phyloP scores from a whole-genome alignment of 495 filamentous ascomycete genomes.

The Glarea lozoyensis region DNA sequence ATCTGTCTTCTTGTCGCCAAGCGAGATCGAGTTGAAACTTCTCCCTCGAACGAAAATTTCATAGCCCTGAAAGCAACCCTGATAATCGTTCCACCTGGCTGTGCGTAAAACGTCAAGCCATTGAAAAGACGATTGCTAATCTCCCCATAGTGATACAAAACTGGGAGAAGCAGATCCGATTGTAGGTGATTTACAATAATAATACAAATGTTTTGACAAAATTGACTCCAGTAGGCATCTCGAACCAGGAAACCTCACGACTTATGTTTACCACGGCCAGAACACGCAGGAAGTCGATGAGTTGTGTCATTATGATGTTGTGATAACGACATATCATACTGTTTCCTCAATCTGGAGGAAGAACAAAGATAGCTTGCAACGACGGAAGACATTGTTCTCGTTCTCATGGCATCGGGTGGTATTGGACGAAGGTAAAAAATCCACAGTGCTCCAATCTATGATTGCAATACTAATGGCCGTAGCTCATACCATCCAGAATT shows the following conservation, averaged over 20 bases:
- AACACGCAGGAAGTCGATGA: constrained; percentile 55
- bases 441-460: constrained; percentile 26
- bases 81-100: constrained; percentile 3
- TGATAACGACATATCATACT: constrained; percentile 83
- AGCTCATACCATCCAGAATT: constrained; percentile 72
- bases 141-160: constrained; percentile 7
- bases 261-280: constrained; percentile 73
- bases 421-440: constrained; percentile 6
- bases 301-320: constrained; percentile 62
- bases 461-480: constrained; percentile 83
- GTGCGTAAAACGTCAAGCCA: no score
- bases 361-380: constrained; percentile 43
- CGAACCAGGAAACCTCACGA: constrained; percentile 41
- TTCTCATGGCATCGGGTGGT: constrained; percentile 25
- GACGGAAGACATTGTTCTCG: constrained; percentile 49
- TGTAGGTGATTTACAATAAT: background rate
- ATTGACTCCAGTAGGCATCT: constrained; percentile 40
- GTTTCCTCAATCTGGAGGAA: constrained; percentile 53
- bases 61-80: background rate
- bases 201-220: background rate
- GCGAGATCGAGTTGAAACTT: background rate
- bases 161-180: constrained; percentile 2
- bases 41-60: background rate
- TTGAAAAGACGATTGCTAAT: background rate
- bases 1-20: constrained; percentile 59